Evolutionary conservation across 108 stramenopile genomes (phyloP).

Genomic region (Licmophora abbreviata): DNA sequence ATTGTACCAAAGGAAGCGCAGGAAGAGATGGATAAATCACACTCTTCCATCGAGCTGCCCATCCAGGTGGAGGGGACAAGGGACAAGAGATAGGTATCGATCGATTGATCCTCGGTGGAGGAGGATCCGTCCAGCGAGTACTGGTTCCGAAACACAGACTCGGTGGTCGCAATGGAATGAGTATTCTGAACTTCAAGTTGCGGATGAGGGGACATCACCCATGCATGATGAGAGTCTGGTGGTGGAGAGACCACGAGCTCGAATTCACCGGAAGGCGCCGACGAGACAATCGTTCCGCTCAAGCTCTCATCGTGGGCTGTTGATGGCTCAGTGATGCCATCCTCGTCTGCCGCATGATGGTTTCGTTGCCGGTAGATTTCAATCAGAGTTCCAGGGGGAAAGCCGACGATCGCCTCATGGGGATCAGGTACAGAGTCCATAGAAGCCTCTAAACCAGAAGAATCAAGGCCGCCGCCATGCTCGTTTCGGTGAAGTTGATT

Average conservation of each 20-base stretch:
- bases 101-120: neutral
- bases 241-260: constrained; percentile 11
- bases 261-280: constrained; percentile 18
- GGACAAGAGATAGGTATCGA: neutral
- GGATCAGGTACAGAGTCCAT: too few relatives aligned
- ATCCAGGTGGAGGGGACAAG: neutral
- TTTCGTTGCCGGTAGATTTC: neutral
- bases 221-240: too few relatives aligned
- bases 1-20: neutral
- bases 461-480: too few relatives aligned
- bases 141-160: constrained; percentile 4
- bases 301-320: too few relatives aligned
- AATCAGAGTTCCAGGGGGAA: neutral
- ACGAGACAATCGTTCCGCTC: constrained; percentile 27
- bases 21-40: neutral
- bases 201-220: too few relatives aligned
- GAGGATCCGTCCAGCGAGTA: neutral
- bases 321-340: too few relatives aligned
- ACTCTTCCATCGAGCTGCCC: neutral
- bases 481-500: too few relatives aligned
- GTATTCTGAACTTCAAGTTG: neutral
- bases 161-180: constrained; percentile 17
- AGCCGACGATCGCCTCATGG: neutral
- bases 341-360: too few relatives aligned
- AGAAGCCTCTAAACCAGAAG: too few relatives aligned